Evolutionary conservation across 306 rosid genomes (phyloP), one percentile per base, ranked within the genome.

Genomic region (Bauhinia variegata): DNA sequence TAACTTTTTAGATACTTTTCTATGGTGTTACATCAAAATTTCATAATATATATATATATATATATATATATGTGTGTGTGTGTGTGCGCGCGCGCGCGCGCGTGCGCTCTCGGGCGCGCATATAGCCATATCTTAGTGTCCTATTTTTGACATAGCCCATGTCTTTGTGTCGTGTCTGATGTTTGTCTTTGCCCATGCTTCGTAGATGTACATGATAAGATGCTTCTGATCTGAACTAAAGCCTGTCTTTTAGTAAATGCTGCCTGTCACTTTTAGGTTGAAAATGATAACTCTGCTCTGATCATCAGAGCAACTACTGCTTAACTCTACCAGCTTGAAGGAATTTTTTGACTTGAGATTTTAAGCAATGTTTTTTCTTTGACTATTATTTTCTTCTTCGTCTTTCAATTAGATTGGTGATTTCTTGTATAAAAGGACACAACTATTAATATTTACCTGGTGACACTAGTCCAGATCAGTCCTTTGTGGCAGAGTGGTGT

Each of bases 401-500:
- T 10, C 30, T 50, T 33, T 70, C n/a, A 8, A 11, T 39, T 74
- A 49, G 31, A 60, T 32, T 50, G 16, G 38, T 60, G 28, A 60
- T 52, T 60, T 60, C n/a, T 33, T 49, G 63, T 55, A 39, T 15
- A 53, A 68, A n/a, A 54, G 65, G 60, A 54, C 64, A 15, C 41
- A 19, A 41, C 70, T 7, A 39, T 63, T 60, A 31, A 57, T 18
- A n/a, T 53, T 68, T 44, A 12, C 46, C 14, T 68, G 57, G 38
- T 51, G 16, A 53, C 50, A 53, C 52, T 30, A 11, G 37, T 13
- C 9, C 38, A 42, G 39, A 42, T 16, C 46, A 19, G 50, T 4
- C 37, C 37, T 60, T 12, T 2, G 6, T 23, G 51, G 52, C 51
- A 7, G 4, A 54, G 19, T 54, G 30, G 42, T 44, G 15, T 60